Evolutionary conservation across 352 stramenopile genomes (phyloP).

Genomic region (Phytophthora cryptogea): DNA sequence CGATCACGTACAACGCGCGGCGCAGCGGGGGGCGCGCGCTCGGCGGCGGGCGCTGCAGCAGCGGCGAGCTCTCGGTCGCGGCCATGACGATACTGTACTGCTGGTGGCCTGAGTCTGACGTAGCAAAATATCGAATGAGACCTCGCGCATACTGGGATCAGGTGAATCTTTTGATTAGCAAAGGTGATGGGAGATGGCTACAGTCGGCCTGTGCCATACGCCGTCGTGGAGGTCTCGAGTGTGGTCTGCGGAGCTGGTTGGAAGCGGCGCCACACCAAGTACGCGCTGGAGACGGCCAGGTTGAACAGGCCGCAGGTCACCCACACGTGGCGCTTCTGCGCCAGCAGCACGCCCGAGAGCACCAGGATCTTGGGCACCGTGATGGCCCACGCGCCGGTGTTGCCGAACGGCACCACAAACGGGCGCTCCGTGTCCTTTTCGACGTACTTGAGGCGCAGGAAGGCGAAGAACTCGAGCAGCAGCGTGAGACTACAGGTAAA

Average conservation of each 20-base stretch:
- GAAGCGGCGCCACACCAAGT: slow-evolving; percentile 70
- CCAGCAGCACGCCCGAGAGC: slow-evolving; percentile 70
- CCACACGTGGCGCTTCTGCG: slow-evolving; percentile 69
- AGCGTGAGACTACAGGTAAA: slow-evolving; percentile 55
- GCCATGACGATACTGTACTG: slow-evolving; percentile 14
- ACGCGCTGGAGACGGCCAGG: slow-evolving; percentile 51
- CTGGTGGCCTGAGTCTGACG: neutral
- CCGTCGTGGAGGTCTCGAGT: slow-evolving; percentile 8
- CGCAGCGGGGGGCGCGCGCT: slow-evolving; percentile 33
- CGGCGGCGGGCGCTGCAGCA: slow-evolving; percentile 41
- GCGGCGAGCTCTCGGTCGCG: slow-evolving; percentile 56
- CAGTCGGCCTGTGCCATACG: slow-evolving; percentile 42
- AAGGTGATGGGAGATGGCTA: slow-evolving; percentile 21
- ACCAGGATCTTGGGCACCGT: slow-evolving; percentile 84
- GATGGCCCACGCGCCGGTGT: slow-evolving; percentile 71
- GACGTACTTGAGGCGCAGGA: slow-evolving; percentile 83
- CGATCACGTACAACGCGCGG: slow-evolving; percentile 55
- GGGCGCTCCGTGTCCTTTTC: slow-evolving; percentile 76
- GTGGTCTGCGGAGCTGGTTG: slow-evolving; percentile 32
- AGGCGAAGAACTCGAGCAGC: slow-evolving; percentile 84
- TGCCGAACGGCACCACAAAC: slow-evolving; percentile 77
- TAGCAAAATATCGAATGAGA: slow-evolving; percentile 27
- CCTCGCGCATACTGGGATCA: no score
- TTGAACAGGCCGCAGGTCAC: slow-evolving; percentile 79
- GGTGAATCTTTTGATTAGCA: neutral